A percentile compares a stretch with the other conserved stretches of the same genome.
Evolutionary conservation across 148 eudicot genomes (phyloP).

Genomic region (Rhododendron henanense): DNA sequence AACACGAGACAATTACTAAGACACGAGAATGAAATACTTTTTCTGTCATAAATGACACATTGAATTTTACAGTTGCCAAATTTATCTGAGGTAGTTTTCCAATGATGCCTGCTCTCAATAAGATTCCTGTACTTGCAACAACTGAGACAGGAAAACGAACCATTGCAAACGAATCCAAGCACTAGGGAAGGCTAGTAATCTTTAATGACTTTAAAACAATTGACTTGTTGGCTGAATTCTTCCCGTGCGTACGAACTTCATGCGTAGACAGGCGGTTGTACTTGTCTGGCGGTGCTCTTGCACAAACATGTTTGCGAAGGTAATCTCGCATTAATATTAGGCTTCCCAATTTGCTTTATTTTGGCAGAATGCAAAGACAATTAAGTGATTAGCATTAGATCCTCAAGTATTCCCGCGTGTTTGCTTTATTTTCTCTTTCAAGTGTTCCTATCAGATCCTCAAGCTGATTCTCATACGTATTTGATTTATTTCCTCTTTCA

Average conservation of each 20-base stretch:
- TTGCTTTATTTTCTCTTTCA: neutral
- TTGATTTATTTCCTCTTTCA: no score
- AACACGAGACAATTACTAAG: neutral
- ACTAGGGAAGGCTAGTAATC: neutral
- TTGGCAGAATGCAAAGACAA: neutral
- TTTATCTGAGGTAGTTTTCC: neutral
- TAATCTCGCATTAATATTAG: neutral
- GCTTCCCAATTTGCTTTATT: neutral
- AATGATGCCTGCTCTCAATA: neutral
- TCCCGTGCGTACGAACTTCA: neutral
- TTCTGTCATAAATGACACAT: neutral
- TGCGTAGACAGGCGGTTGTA: neutral
- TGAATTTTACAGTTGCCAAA: neutral
- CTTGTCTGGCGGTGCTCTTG: neutral
- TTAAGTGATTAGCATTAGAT: neutral
- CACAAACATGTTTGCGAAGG: neutral
- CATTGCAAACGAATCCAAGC: neutral
- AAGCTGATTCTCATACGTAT: neutral
- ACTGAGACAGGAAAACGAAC: neutral
- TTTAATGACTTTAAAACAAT: neutral
- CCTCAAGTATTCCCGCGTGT: neutral
- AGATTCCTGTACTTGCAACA: neutral
- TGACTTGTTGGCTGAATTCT: neutral
- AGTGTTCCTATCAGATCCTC: neutral
- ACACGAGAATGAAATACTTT: neutral